A percentile compares a stretch with the other conserved stretches of the same genome.
These are phyloP conservation scores for Calamus simplicifolius DNA, from an alignment of 176 grass and related monocot genomes.

Conservation along the genomic window DNA sequence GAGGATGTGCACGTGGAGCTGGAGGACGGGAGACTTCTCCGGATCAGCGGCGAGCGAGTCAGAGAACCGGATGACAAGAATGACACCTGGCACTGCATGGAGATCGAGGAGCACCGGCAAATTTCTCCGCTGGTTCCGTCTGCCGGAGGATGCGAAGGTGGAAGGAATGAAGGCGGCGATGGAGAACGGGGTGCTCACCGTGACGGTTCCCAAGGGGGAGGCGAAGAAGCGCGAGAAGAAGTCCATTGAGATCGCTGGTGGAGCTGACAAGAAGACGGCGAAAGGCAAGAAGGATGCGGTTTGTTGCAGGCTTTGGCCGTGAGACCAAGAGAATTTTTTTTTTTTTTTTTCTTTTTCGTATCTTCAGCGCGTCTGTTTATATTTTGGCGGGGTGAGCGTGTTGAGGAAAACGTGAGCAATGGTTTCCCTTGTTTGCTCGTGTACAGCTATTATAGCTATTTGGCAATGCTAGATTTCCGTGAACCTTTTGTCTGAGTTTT, in stretches of 20 bases:
- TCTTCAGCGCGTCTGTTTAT: no score
- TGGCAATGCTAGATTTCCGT: no score
- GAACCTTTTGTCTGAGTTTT: no score
- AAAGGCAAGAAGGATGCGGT: not conserved
- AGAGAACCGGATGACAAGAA: not conserved
- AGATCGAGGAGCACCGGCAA: conserved; percentile 5
- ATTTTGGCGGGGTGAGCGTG: no score
- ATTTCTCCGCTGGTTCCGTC: not conserved
- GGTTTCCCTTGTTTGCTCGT: no score
- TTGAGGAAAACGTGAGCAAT: no score
- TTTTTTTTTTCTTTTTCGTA: no score
- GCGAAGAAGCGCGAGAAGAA: not conserved
- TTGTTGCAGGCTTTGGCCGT: no score
- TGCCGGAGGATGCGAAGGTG: conserved; percentile 2
- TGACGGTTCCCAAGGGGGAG: not conserved
- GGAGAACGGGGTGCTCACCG: conserved; percentile 5
- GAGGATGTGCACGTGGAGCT: conserved; percentile 4
- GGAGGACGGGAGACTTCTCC: not conserved
- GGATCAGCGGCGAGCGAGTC: conserved; percentile 1
- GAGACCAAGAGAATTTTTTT: no score
- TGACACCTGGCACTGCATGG: not conserved
- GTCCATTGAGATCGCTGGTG: not conserved
- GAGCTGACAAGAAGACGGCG: not conserved
- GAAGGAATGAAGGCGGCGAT: not conserved
- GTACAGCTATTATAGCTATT: no score